Evolutionary conservation across 2,329 filamentous ascomycete genomes (phyloP).

Genomic region (Cladosporium halotolerans): DNA sequence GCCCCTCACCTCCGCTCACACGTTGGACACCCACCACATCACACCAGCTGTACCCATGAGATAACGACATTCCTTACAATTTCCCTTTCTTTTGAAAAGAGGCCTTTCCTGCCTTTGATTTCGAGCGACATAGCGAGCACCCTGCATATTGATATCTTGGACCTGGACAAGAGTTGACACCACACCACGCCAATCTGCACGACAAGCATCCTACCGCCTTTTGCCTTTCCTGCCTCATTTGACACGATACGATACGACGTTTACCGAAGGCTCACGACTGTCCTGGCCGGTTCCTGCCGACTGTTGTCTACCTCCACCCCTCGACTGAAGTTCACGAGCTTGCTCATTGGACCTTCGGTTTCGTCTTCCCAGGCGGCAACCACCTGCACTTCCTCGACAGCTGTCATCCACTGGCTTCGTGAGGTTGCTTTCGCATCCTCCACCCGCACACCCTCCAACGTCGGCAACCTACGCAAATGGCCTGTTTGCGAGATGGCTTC

Average conservation of each 20-base stretch:
- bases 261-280: constrained; percentile 1
- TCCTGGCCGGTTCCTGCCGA: constrained; percentile 8
- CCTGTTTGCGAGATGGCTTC: constrained; percentile 81
- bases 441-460: constrained; percentile 8
- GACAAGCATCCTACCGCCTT: constrained; percentile 2
- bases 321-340: constrained; percentile 14
- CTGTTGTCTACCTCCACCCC: neutral
- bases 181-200: neutral
- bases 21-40: constrained; percentile 16
- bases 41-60: constrained; percentile 27
- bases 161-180: constrained; percentile 6
- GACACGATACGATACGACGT: constrained; percentile 11
- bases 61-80: constrained; percentile 39
- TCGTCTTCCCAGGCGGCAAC: constrained; percentile 4
- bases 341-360: constrained; percentile 10
- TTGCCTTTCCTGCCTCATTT: neutral
- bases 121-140: constrained; percentile 18
- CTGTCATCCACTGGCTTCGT: neutral
- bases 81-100: constrained; percentile 34
- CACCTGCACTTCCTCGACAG: neutral
- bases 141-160: constrained; percentile 13
- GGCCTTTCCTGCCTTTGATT: constrained; percentile 10
- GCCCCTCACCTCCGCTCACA: constrained; percentile 1
- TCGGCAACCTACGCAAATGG: constrained; percentile 49
- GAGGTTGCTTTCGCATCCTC: constrained; percentile 11